These are phyloP conservation scores for maize (Zea mays) DNA, from an alignment of 176 grass and related monocot genomes.

Conservation along the genomic window Zm-B73-REFERENCE-NAM-5.0 NC_050105.1:17525501-17526000, in stretches of 20 bases:
- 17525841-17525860: conserved; percentile 5
- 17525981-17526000: conserved; percentile 58
- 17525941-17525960: background rate
- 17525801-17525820: background rate
- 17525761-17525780: conserved; percentile 83
- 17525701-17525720: conserved; percentile 74
- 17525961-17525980: background rate
- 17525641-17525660: conserved; percentile 86
- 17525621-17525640: conserved; percentile 63
- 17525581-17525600: conserved; percentile 9
- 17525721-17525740: conserved; percentile 73
- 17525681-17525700: conserved; percentile 72
- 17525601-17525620: conserved; percentile 30
- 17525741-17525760: conserved; percentile 90
- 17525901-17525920: conserved; percentile 6
- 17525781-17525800: background rate
- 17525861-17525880: conserved; percentile 13
- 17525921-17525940: background rate
- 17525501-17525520: conserved; percentile 12
- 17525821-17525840: conserved; percentile 22
- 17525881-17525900: background rate
- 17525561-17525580: conserved; percentile 11
- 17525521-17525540: conserved; percentile 2
- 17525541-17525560: conserved; percentile 7
- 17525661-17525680: conserved; percentile 93